A percentile compares a stretch with the other conserved stretches of the same genome.
Conservation (phyloP, 148 eudicot species). For the Chenopodium formosanum region DNA sequence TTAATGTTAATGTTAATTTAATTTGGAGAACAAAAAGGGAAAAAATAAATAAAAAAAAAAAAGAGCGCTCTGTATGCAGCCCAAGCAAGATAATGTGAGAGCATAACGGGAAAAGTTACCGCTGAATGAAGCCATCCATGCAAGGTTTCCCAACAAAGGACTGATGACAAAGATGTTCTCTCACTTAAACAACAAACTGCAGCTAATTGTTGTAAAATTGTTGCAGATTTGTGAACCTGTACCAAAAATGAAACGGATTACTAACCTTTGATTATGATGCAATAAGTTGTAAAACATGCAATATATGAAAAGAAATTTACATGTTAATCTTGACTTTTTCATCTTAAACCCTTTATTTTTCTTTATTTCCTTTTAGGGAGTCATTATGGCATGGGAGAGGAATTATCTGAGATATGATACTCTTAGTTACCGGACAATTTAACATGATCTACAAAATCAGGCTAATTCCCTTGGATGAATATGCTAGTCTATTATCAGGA, state of each 20-base stretch:
- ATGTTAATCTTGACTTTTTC: not conserved
- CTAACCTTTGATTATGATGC: not conserved
- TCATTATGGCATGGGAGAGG: not conserved
- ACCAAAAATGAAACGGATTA: constrained; percentile 6
- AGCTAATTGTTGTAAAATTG: constrained; percentile 86
- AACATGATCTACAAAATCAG: not conserved
- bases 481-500: not conserved
- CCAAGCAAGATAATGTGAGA: not conserved
- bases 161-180: constrained; percentile 69
- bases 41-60: too few relatives aligned
- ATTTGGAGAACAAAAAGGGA: not conserved
- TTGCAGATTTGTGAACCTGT: constrained; percentile 90
- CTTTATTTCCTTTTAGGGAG: too few relatives aligned
- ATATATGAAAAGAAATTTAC: not conserved
- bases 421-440: not conserved
- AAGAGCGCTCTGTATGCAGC: not conserved
- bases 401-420: not conserved
- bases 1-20: not conserved
- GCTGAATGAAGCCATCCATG: constrained; percentile 82
- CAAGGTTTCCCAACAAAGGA: constrained; percentile 83
- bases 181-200: constrained; percentile 81
- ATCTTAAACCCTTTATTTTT: not conserved
- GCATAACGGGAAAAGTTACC: constrained; percentile 46
- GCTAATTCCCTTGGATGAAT: not conserved
- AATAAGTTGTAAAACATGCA: not conserved